phyloP scores from a whole-genome alignment of 192 early-diverging fungal species.

The Geranomyces michiganensis region DNA sequence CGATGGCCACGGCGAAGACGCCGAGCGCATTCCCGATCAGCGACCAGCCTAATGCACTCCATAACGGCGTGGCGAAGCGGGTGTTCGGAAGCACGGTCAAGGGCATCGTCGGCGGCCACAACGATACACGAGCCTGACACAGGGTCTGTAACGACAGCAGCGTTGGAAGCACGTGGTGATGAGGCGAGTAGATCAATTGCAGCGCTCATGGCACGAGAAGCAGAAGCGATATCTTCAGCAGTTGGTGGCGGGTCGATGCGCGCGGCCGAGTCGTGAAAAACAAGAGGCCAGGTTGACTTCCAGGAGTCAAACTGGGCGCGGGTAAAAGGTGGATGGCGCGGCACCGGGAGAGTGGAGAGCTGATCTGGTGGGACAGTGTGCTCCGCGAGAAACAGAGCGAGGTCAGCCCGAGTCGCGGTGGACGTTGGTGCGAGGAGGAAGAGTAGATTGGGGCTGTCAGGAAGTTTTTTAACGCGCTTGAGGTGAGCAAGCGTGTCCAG shows the following conservation, averaged over 20 bases:
- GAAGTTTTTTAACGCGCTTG: conserved; percentile 23
- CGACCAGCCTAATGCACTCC: conserved; percentile 73
- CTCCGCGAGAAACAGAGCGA: conserved; percentile 9
- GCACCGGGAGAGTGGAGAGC: conserved; percentile 48
- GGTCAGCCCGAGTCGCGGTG: background rate
- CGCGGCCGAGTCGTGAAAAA: conserved; percentile 57
- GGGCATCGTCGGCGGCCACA: conserved; percentile 48
- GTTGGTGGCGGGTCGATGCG: conserved; percentile 4
- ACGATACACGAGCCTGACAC: conserved; percentile 52
- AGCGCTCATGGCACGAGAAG: conserved; percentile 14
- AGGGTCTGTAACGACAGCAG: conserved; percentile 62
- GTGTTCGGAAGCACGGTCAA: conserved; percentile 41
- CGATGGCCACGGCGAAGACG: too few relatives aligned
- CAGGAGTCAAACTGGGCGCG: conserved; percentile 74
- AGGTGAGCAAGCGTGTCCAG: conserved; percentile 21
- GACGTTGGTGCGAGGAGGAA: conserved; percentile 19
- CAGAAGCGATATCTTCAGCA: conserved; percentile 8
- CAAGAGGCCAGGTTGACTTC: conserved; percentile 82
- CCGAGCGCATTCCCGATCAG: conserved; percentile 51
- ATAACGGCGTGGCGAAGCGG: conserved; percentile 81
- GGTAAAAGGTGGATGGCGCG: conserved; percentile 67
- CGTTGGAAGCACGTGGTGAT: conserved; percentile 23
- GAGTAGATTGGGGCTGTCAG: background rate
- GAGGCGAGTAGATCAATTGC: conserved; percentile 2
- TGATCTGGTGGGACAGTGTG: background rate